Percentiles rank a stretch among this genome's conserved stretches.
phyloP scores from a whole-genome alignment of 805 yeast genomes.

The Wickerhamiella parazyma region DNA sequence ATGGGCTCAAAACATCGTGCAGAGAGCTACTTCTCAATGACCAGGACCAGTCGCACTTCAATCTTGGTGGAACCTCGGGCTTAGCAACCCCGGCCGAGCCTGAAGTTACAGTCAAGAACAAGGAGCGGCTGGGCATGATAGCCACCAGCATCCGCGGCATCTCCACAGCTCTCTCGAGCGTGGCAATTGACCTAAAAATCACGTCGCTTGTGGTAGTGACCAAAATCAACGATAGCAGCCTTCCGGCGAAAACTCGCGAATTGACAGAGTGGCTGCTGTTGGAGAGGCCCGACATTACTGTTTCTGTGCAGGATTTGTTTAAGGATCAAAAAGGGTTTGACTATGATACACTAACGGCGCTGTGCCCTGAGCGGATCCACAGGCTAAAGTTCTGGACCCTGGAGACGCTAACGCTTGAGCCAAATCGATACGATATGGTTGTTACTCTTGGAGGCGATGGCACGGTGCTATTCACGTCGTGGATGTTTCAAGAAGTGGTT shows the following conservation, averaged over 20 bases:
- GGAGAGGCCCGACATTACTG: constrained; percentile 24
- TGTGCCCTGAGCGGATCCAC: constrained; percentile 33
- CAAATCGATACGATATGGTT: constrained; percentile 53
- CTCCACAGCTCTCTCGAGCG: constrained; percentile 19
- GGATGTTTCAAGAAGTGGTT: constrained; percentile 68
- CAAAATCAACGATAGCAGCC: constrained; percentile 19
- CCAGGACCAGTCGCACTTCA: background rate
- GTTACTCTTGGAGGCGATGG: constrained; percentile 96
- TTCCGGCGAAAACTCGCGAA: constrained; percentile 15
- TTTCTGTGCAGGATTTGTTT: constrained; percentile 65
- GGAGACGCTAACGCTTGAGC: constrained; percentile 26
- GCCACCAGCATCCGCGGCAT: constrained; percentile 23
- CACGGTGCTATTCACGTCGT: constrained; percentile 78
- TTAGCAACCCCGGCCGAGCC: constrained; percentile 18
- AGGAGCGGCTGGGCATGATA: constrained; percentile 21
- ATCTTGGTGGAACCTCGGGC: constrained; percentile 10
- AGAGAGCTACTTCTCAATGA: background rate
- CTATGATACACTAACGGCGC: constrained; percentile 36
- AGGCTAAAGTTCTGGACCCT: constrained; percentile 53
- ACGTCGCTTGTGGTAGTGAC: constrained; percentile 17
- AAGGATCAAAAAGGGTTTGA: constrained; percentile 51
- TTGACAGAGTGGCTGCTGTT: constrained; percentile 20
- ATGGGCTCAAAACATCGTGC: constrained; percentile 4
- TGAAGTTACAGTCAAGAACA: constrained; percentile 19
- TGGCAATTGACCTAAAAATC: constrained; percentile 19